phyloP scores from a whole-genome alignment of 2,329 filamentous ascomycete genomes.

The Calonectria pseudoreteaudii region DNA sequence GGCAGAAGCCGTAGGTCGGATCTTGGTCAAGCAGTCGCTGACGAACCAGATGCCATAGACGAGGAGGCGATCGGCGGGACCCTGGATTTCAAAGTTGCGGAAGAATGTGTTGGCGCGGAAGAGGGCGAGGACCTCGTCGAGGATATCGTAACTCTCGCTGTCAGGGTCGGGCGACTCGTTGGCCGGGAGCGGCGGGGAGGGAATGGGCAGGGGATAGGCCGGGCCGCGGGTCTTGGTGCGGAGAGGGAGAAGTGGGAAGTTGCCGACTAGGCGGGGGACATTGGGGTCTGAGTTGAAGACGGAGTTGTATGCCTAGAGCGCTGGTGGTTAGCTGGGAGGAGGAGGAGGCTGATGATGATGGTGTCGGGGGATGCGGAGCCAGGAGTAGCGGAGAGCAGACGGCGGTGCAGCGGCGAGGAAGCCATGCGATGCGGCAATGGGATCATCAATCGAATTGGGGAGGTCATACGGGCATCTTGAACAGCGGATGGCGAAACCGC shows the following conservation, averaged over 20 bases:
- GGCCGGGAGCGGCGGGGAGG: slow-evolving; percentile 66
- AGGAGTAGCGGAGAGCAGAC: slow-evolving; percentile 25
- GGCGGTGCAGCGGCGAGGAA: slow-evolving; percentile 14
- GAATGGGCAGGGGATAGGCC: slow-evolving; percentile 82
- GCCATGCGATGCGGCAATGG: slow-evolving; percentile 2
- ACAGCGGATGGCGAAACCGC: slow-evolving; percentile 38
- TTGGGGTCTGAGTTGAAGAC: slow-evolving; percentile 90
- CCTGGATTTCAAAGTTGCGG: slow-evolving; percentile 99
- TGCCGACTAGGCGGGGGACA: slow-evolving; percentile 74
- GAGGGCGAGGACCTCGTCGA: slow-evolving; percentile 91
- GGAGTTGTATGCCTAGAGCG: slow-evolving; percentile 89
- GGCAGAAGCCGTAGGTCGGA: slow-evolving; percentile 77
- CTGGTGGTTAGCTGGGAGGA: slow-evolving; percentile 37
- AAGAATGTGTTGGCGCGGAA: slow-evolving; percentile 99
- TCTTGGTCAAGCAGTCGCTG: slow-evolving; percentile 89
- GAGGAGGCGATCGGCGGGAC: slow-evolving; percentile 90
- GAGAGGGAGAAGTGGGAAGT: slow-evolving; percentile 94
- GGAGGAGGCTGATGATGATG: slow-evolving; percentile 23
- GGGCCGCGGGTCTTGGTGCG: slow-evolving; percentile 97
- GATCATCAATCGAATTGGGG: not conserved
- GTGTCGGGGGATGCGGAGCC: slow-evolving; percentile 28
- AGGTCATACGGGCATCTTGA: slow-evolving; percentile 61
- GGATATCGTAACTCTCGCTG: slow-evolving; percentile 92
- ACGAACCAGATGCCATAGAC: slow-evolving; percentile 98
- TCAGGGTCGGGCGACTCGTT: slow-evolving; percentile 81